These are phyloP conservation scores for Flaveria ramosissima DNA, from an alignment of 129 eudicot genomes.

Conservation along the genomic window DNA sequence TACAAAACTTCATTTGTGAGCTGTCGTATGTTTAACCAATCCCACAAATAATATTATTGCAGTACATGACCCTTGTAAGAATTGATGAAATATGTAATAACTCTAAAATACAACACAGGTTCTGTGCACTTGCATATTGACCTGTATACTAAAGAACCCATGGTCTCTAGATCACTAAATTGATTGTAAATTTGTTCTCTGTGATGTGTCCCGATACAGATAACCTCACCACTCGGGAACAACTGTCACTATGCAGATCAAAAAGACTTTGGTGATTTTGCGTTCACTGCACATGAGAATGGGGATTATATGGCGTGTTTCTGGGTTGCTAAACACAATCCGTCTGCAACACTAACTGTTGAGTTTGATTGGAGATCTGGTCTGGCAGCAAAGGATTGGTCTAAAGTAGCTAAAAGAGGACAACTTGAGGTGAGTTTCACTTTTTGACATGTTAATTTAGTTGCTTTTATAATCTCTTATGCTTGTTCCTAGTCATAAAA, in stretches of 20 bases:
- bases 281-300: conserved; percentile 62
- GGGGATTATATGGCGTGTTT: conserved; percentile 86
- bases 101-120: background rate
- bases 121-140: background rate
- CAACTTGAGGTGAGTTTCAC: conserved; percentile 50
- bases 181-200: background rate
- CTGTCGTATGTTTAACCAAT: too few species aligned
- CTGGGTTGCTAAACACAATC: conserved; percentile 64
- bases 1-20: too few species aligned
- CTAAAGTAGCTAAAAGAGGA: conserved; percentile 78
- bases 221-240: conserved; percentile 62
- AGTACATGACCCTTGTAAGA: background rate
- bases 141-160: background rate
- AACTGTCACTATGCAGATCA: conserved; percentile 60
- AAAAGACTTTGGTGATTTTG: conserved; percentile 59
- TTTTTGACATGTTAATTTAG: background rate
- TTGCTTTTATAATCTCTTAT: background rate
- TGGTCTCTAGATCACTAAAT: background rate
- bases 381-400: conserved; percentile 82
- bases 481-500: background rate
- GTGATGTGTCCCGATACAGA: conserved; percentile 40
- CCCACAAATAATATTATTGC: too few species aligned
- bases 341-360: conserved; percentile 45
- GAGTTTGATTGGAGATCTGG: conserved; percentile 87
- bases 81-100: background rate